Conservation (phyloP, 768 basidiomycete genomes). For the Cystobasidium ongulense region DNA sequence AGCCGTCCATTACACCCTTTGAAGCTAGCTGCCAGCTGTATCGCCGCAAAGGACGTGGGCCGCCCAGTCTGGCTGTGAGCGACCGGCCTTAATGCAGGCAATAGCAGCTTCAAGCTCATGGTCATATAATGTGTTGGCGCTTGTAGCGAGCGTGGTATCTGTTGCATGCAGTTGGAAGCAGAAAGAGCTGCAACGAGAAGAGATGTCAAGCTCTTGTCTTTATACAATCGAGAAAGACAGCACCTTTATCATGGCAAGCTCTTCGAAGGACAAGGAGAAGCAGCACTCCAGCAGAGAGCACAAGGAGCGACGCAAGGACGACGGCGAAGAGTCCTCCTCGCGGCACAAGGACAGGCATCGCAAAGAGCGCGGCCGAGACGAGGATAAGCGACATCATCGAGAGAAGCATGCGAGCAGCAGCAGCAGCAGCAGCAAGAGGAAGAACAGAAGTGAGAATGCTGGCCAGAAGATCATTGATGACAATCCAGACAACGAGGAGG, state of each 20-base stretch:
- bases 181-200: neutral
- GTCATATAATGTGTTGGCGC: too few relatives aligned
- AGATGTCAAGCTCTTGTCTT: neutral
- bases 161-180: too few relatives aligned
- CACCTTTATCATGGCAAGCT: neutral
- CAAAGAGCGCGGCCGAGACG: slow-evolving; percentile 45
- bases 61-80: neutral
- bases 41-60: neutral
- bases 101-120: too few relatives aligned
- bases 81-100: too few relatives aligned
- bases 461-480: slow-evolving; percentile 59
- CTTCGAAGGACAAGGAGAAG: neutral
- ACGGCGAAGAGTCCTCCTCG: slow-evolving; percentile 39
- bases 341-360: slow-evolving; percentile 44
- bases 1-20: neutral
- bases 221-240: neutral
- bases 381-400: neutral
- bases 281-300: slow-evolving; percentile 33
- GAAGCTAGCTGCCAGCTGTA: neutral
- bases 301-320: slow-evolving; percentile 40
- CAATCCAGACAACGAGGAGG: slow-evolving; percentile 54
- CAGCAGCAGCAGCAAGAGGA: slow-evolving; percentile 39
- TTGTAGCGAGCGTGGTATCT: too few relatives aligned
- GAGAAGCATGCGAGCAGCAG: slow-evolving; percentile 31
- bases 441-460: slow-evolving; percentile 44